Evolutionary conservation across 768 basidiomycete species (phyloP).

Genomic region (Gymnopilus junonius): DNA sequence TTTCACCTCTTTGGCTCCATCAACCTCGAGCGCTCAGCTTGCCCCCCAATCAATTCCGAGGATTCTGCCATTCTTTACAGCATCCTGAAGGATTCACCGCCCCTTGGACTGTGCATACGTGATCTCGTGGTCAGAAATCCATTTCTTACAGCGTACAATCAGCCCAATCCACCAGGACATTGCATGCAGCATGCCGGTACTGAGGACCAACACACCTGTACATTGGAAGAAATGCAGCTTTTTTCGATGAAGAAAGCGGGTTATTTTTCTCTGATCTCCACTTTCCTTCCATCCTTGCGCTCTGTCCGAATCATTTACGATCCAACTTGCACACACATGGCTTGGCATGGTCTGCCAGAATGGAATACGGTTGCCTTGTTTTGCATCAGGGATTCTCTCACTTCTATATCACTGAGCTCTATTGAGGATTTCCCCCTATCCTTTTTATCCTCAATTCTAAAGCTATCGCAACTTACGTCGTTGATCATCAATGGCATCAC

Average conservation of each 20-base stretch:
- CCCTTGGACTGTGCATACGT: not conserved
- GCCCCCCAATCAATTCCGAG: not conserved
- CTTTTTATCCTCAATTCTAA: too few species aligned
- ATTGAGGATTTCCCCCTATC: too few species aligned
- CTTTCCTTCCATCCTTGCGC: not conserved
- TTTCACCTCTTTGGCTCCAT: not conserved
- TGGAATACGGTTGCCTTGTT: too few species aligned
- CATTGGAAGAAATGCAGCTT: not conserved
- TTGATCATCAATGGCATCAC: too few species aligned
- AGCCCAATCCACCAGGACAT: not conserved
- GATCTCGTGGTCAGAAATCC: not conserved
- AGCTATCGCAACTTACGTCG: too few species aligned
- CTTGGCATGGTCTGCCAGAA: too few species aligned
- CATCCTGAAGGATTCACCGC: not conserved
- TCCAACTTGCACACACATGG: too few species aligned
- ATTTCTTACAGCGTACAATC: not conserved
- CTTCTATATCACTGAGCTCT: too few species aligned
- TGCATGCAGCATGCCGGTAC: not conserved
- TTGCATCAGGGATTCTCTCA: too few species aligned
- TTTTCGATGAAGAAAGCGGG: not conserved
- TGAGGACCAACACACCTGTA: not conserved
- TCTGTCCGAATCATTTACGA: too few species aligned
- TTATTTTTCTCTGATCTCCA: not conserved
- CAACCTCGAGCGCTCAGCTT: not conserved
- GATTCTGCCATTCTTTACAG: not conserved